phyloP scores from a whole-genome alignment of 768 basidiomycete species.

The Leccinum subtestaceum region DNA sequence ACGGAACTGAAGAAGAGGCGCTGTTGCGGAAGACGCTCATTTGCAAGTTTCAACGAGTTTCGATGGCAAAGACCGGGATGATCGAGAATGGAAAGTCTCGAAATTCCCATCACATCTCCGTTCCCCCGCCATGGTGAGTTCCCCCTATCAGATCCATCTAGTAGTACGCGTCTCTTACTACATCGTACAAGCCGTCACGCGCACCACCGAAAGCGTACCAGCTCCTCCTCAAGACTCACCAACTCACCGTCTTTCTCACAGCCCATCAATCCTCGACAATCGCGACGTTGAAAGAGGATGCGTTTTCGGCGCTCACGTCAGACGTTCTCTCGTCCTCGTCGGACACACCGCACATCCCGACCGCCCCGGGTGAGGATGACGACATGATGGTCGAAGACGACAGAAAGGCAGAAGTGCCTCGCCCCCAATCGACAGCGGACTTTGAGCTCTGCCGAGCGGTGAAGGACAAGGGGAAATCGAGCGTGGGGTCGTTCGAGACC shows the following conservation, averaged over 20 bases:
- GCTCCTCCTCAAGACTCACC: conserved; percentile 71
- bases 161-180: not conserved
- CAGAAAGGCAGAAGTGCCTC: conserved; percentile 31
- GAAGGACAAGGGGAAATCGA: conserved; percentile 49
- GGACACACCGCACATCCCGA: conserved; percentile 29
- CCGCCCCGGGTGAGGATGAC: conserved; percentile 28
- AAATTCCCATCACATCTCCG: conserved; percentile 18
- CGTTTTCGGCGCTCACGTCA: conserved; percentile 56
- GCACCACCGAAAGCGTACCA: conserved; percentile 62
- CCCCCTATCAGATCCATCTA: not conserved
- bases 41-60: conserved; percentile 32
- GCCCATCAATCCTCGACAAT: conserved; percentile 53
- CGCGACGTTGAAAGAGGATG: conserved; percentile 58
- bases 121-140: conserved; percentile 21
- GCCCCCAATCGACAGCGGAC: conserved; percentile 38
- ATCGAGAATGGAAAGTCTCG: conserved; percentile 21
- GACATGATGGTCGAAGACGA: conserved; percentile 17
- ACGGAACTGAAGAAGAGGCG: conserved; percentile 46
- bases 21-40: conserved; percentile 57
- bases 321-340: conserved; percentile 36
- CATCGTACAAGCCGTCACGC: conserved; percentile 45
- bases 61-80: conserved; percentile 15
- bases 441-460: conserved; percentile 63
- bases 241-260: conserved; percentile 60
- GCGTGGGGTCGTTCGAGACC: conserved; percentile 45